A percentile compares a stretch with the other conserved stretches of the same genome.
Evolutionary conservation across 345 rosid species (phyloP).

Genomic region (Syzygium jambos): DNA sequence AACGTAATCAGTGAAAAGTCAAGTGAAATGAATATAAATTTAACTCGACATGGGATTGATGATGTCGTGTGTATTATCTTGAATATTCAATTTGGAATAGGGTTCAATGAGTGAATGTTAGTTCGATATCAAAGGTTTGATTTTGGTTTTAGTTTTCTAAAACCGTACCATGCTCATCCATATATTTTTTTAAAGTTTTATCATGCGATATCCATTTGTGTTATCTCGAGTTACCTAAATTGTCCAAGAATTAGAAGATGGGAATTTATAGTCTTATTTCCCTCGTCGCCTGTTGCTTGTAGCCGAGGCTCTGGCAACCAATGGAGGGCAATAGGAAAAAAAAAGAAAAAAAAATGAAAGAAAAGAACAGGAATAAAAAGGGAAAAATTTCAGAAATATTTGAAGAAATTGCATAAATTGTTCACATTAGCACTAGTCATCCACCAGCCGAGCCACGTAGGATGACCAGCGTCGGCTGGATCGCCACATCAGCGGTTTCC

Average conservation of each 20-base stretch:
- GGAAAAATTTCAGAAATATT: background rate
- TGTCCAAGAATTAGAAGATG: background rate
- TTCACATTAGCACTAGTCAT: fast-evolving
- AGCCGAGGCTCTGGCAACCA: background rate
- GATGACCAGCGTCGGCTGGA: background rate
- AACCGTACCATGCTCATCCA: background rate
- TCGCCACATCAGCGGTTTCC: fast-evolving
- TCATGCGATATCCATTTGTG: background rate
- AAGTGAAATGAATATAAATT: background rate
- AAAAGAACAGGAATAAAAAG: too few relatives aligned
- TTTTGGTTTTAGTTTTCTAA: background rate
- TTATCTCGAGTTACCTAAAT: background rate
- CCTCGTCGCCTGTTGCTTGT: fast-evolving
- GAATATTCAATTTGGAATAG: background rate
- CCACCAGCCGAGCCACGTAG: background rate
- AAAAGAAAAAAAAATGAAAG: background rate
- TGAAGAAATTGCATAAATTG: background rate
- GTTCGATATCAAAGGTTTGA: background rate
- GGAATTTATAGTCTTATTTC: background rate
- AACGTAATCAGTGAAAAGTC: background rate
- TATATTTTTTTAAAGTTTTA: background rate
- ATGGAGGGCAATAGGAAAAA: background rate
- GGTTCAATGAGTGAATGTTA: background rate
- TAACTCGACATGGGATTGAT: background rate
- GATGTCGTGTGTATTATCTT: background rate